Base-by-base conservation (phyloP, 805 yeast species). In the Yarrowia sp. region DNA sequence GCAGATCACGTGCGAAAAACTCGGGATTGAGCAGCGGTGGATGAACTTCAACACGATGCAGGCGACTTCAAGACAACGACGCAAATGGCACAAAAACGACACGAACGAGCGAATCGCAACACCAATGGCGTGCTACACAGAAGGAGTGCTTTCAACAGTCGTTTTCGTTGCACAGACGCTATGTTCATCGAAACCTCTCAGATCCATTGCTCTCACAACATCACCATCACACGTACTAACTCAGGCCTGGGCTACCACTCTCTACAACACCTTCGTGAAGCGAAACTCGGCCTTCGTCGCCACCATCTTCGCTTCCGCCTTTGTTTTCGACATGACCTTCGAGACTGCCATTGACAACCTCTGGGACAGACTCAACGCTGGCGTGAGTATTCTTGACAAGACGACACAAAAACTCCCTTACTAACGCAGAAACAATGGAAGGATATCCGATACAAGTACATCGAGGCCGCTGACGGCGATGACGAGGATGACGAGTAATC, bases 231-330 rank as follows among this genome's bases (percentile, higher is more conserved):
- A 10, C 29, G 21, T 47, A 51, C 58, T 51, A 51, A 51, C 58
- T 24, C 58, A 71, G 76, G 66, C 75, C 44, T 67, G 73, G 65
- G 71, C 76, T 68, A 72, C 87, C 44, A 73, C 83, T 47, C 70
- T 85, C 65, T 84, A 83, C 83, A 86, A 84, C 82, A 75, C 80
- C 35, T 69, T 87, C 62, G 86, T 89, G 83, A 90, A 90, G 83
- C 89, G 97, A 83, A 92, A 93, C 84, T 83, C 97, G 51, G 80
- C 87, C 66, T 90, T 82, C 77, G 96, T 92, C 65, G 89, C 90
- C 67, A 80, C 94, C 65, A 80, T 92, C 65, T 87, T 92, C 69
- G 87, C 84, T 56, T 84, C 88, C 70, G 91, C 97, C 51, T 92
- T 92, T 72, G 84, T 85, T 66, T 90, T 91, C 83, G 77, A 75